phyloP scores from a whole-genome alignment of 2,329 filamentous ascomycete genomes.

The Ophiostoma sp. region DNA sequence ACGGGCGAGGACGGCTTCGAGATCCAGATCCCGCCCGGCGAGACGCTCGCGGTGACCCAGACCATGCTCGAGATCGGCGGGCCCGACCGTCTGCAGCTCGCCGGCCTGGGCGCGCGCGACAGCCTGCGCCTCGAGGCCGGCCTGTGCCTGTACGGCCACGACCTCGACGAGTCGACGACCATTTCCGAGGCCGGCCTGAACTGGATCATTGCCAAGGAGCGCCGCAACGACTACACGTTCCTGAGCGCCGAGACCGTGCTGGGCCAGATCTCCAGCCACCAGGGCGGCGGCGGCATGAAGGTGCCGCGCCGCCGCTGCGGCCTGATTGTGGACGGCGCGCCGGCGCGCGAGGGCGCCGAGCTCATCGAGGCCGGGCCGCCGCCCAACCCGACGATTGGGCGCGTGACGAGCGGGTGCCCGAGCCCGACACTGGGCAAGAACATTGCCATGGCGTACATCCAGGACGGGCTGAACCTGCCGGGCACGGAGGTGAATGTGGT shows the following conservation, averaged over 20 bases:
- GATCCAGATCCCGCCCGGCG: constrained; percentile 70
- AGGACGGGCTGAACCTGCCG: constrained; percentile 73
- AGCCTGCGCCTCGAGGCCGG: constrained; percentile 90
- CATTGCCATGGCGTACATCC: constrained; percentile 92
- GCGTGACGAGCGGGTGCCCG: constrained; percentile 83
- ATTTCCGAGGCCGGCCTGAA: constrained; percentile 52
- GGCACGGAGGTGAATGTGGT: constrained; percentile 76
- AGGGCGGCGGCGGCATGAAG: constrained; percentile 65
- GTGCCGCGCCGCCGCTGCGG: constrained; percentile 72
- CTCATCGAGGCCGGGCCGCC: constrained; percentile 51
- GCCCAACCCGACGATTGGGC: constrained; percentile 49
- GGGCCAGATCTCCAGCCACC: constrained; percentile 62
- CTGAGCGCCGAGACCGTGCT: constrained; percentile 76
- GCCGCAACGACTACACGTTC: constrained; percentile 64
- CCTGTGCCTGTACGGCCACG: constrained; percentile 99
- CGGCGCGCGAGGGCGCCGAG: constrained; percentile 81
- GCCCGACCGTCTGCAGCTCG: constrained; percentile 61
- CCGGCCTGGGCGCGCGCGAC: constrained; percentile 85
- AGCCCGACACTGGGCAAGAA: constrained; percentile 82
- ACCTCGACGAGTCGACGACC: constrained; percentile 72
- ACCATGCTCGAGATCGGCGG: constrained; percentile 62
- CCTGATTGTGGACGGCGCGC: constrained; percentile 75
- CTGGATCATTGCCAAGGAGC: constrained; percentile 82
- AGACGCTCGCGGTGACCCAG: constrained; percentile 62
- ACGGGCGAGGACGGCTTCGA: constrained; percentile 98